phyloP scores from a whole-genome alignment of 805 yeast genomes.

The Candida tammaniensis region DNA sequence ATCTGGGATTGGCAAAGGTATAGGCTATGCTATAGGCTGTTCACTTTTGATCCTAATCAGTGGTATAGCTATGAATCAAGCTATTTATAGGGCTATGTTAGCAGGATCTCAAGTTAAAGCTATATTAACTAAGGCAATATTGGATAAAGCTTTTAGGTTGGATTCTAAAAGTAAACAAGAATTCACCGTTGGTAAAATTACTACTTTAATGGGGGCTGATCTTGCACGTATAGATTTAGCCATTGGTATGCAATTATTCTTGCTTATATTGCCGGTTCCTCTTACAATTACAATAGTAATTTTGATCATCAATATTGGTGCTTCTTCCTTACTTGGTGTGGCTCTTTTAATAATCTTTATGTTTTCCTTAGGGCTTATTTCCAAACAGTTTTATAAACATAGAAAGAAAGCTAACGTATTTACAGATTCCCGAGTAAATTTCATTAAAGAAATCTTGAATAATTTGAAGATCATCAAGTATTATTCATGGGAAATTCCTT shows the following conservation, averaged over 20 bases:
- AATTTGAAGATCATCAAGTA: conserved; percentile 79
- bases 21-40: conserved; percentile 40
- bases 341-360: conserved; percentile 67
- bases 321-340: conserved; percentile 31
- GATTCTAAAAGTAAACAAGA: conserved; percentile 54
- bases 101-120: conserved; percentile 51
- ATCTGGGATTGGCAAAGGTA: conserved; percentile 23
- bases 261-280: conserved; percentile 63
- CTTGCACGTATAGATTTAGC: conserved; percentile 76
- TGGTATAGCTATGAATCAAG: conserved; percentile 45
- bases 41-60: conserved; percentile 20
- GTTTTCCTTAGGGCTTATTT: conserved; percentile 47
- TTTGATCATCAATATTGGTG: conserved; percentile 66
- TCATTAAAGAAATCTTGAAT: conserved; percentile 73
- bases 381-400: conserved; percentile 48
- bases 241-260: conserved; percentile 54
- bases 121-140: conserved; percentile 63
- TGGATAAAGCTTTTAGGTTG: conserved; percentile 63
- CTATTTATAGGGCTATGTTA: conserved; percentile 49
- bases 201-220: conserved; percentile 78
- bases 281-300: conserved; percentile 61
- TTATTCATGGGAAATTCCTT: conserved; percentile 90
- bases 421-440: conserved; percentile 75
- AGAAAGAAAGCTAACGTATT: conserved; percentile 55
- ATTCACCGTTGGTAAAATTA: conserved; percentile 66